phyloP scores from a whole-genome alignment of 257 asterid genomes.

The Solanum medicagineum region DNA sequence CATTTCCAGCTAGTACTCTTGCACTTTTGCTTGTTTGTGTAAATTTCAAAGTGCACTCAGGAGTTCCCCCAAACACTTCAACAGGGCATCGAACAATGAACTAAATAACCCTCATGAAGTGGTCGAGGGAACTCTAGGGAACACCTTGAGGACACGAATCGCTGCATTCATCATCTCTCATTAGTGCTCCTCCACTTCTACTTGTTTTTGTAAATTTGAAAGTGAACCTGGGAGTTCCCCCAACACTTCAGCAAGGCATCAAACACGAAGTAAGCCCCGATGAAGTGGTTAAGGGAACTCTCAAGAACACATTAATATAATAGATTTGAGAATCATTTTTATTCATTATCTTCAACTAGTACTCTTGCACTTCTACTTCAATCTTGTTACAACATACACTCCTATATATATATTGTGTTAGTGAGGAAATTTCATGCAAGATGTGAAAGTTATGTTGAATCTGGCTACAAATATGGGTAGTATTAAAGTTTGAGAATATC shows the following conservation, averaged over 20 bases:
- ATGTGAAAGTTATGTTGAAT: not conserved
- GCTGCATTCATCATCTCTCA: not conserved
- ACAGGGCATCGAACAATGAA: no score
- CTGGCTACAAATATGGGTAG: not conserved
- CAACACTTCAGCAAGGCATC: conserved; percentile 19
- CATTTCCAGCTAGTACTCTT: no score
- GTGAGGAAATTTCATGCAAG: not conserved
- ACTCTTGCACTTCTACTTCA: not conserved
- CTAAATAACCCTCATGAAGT: conserved; percentile 9
- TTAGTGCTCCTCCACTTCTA: not conserved
- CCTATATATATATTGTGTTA: not conserved
- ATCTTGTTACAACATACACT: not conserved
- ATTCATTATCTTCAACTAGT: not conserved
- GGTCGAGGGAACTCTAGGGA: conserved; percentile 21
- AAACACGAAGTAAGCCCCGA: not conserved
- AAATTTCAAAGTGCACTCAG: no score
- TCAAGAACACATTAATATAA: not conserved
- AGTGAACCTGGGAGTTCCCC: conserved; percentile 15
- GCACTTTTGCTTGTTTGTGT: no score
- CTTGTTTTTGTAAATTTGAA: not conserved
- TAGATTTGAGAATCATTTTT: not conserved
- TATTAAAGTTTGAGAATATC: not conserved
- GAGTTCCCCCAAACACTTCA: no score
- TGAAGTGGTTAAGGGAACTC: not conserved
- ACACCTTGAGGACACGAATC: not conserved